A percentile compares a stretch with the other conserved stretches of the same genome.
Conservation (phyloP, 345 rosid genomes). For the Brassica juncea region DNA sequence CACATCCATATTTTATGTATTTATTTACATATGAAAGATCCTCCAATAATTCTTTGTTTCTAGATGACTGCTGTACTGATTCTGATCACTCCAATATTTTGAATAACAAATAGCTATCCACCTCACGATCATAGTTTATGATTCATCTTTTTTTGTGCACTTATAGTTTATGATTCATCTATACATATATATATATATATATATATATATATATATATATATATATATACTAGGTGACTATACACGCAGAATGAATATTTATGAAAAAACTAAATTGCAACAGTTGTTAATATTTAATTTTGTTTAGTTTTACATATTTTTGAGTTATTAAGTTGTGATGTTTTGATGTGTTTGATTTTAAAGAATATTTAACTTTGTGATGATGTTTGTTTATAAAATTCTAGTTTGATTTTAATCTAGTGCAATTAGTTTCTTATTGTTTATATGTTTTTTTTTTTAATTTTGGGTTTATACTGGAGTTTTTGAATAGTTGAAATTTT, state of each 20-base stretch:
- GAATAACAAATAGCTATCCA: background rate
- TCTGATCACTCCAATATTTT: background rate
- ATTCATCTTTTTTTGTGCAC: no score
- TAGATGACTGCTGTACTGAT: background rate
- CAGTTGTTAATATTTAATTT: no score
- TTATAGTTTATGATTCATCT: no score
- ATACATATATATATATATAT: no score
- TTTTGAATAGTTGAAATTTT: background rate
- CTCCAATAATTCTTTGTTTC: background rate
- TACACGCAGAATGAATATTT: background rate
- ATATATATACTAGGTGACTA: background rate
- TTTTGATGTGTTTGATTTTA: background rate
- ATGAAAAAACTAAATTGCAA: no score
- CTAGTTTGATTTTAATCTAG: background rate
- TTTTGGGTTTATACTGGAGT: background rate
- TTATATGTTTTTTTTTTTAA: background rate
- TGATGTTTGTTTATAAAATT: background rate
- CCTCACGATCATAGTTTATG: background rate
- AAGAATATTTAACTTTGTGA: background rate
- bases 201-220: no score
- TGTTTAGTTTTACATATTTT: background rate
- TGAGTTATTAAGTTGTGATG: background rate
- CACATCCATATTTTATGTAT: background rate
- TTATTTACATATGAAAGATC: background rate
- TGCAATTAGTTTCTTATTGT: background rate